A percentile compares a stretch with the other conserved stretches of the same genome.
phyloP scores from a whole-genome alignment of 106 monocot genomes.

The Allium cepa region DNA sequence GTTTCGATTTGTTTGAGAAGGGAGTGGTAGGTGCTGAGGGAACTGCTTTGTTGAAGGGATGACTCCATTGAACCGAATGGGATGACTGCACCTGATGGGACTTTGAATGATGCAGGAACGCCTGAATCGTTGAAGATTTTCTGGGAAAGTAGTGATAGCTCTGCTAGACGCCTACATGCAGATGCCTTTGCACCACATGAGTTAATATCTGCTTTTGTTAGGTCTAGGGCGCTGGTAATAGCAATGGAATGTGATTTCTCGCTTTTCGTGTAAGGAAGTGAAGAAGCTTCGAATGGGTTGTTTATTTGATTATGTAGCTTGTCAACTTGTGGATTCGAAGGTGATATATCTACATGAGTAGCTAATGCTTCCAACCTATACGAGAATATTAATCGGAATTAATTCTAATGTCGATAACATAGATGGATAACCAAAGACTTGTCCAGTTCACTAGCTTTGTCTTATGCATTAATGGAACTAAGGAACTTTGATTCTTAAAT shows the following conservation, averaged over 20 bases:
- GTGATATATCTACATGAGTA: constrained; percentile 43
- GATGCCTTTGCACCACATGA: constrained; percentile 85
- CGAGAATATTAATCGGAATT: too few relatives aligned
- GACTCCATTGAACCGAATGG: constrained; percentile 87
- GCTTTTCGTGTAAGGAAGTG: constrained; percentile 12
- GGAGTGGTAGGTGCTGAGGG: constrained; percentile 37
- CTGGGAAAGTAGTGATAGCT: constrained; percentile 47
- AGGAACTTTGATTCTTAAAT: too few relatives aligned
- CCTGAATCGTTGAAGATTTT: constrained; percentile 67
- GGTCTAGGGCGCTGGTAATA: constrained; percentile 33
- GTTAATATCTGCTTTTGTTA: constrained; percentile 48
- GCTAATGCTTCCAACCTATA: constrained; percentile 76
- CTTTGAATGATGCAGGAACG: constrained; percentile 65
- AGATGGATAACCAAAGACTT: too few relatives aligned
- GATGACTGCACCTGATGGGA: constrained; percentile 70
- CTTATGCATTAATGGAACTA: too few relatives aligned
- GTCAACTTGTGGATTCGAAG: constrained; percentile 15
- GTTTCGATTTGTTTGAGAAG: constrained; percentile 59
- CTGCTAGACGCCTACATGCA: constrained; percentile 58
- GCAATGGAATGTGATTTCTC: constrained; percentile 7
- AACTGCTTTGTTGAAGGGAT: constrained; percentile 53
- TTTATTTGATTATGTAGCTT: background rate
- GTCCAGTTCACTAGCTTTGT: too few relatives aligned
- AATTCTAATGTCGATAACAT: too few relatives aligned
- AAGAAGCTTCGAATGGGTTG: background rate